Evolutionary conservation across 2,329 filamentous ascomycete species (phyloP).

Genomic region (Neofusicoccum laricinum): DNA sequence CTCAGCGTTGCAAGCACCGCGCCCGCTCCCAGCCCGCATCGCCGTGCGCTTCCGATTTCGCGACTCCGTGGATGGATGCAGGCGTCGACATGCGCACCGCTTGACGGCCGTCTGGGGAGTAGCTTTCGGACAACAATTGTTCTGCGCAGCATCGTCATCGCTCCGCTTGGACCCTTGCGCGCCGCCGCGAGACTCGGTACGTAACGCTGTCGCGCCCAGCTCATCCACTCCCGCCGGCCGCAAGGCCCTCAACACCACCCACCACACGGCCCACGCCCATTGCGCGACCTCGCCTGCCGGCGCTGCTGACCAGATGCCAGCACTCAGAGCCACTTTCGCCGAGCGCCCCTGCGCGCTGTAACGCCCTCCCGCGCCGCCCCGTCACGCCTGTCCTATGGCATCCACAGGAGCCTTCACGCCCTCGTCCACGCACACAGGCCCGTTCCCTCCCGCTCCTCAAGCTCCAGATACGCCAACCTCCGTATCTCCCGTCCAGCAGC

Average conservation of each 20-base stretch:
- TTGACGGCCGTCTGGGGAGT: constrained; percentile 11
- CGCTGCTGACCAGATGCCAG: constrained; percentile 2
- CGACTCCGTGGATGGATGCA: constrained; percentile 11
- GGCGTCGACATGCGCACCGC: constrained; percentile 15
- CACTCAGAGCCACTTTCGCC: not conserved
- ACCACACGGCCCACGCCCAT: not conserved
- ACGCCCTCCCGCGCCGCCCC: not conserved
- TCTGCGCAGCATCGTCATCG: constrained; percentile 7
- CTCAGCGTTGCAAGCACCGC: constrained; percentile 6
- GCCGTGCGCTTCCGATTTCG: constrained; percentile 13
- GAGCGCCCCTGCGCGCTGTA: constrained; percentile 1
- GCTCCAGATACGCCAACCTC: constrained; percentile 40
- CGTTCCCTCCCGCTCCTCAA: constrained; percentile 29
- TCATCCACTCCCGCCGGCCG: not conserved
- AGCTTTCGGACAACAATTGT: constrained; percentile 4
- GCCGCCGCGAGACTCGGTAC: constrained; percentile 8
- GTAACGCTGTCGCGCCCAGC: constrained; percentile 1
- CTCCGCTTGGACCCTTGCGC: constrained; percentile 12
- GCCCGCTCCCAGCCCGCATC: constrained; percentile 7
- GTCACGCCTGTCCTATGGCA: constrained; percentile 36
- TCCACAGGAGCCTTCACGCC: constrained; percentile 31
- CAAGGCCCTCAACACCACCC: constrained; percentile 8
- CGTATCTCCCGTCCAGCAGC: constrained; percentile 25
- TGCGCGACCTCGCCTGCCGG: not conserved
- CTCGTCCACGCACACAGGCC: constrained; percentile 41